phyloP scores from a whole-genome alignment of 1,284 basidiomycete species.

The Phaffia rhodozyma region DNA sequence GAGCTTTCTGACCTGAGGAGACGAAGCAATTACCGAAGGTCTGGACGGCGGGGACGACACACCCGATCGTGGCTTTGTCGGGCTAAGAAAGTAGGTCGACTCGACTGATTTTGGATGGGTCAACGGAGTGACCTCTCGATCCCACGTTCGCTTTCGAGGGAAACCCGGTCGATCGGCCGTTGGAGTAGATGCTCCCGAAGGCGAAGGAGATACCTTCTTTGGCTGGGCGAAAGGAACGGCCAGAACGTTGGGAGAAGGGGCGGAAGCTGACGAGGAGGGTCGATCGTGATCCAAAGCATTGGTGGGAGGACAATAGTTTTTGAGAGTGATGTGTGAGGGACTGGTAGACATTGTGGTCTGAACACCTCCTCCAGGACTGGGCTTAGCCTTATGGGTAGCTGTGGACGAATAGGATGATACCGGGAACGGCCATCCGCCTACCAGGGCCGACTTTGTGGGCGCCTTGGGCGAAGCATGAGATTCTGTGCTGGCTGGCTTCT shows the following conservation, averaged over 20 bases:
- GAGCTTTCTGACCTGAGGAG: too few relatives aligned
- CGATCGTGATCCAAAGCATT: background rate
- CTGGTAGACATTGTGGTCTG: background rate
- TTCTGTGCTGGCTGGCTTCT: background rate
- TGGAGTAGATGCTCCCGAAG: background rate
- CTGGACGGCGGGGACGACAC: background rate
- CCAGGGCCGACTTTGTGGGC: background rate
- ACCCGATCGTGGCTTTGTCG: background rate
- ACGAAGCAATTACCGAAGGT: background rate
- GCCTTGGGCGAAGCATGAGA: background rate
- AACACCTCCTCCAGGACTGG: too few relatives aligned
- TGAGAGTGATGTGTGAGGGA: slow-evolving; percentile 4
- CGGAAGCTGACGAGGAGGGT: background rate
- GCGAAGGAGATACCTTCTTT: background rate
- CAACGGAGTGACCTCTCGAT: background rate
- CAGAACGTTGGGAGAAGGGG: background rate
- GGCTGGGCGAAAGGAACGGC: background rate
- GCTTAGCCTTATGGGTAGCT: too few relatives aligned
- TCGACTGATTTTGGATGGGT: background rate
- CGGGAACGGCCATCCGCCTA: background rate
- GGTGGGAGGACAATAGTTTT: slow-evolving; percentile 5
- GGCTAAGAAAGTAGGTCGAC: background rate
- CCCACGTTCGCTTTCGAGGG: slow-evolving; percentile 2
- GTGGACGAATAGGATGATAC: background rate
- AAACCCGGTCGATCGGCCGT: slow-evolving; percentile 1